phyloP scores from a whole-genome alignment of 495 filamentous ascomycete genomes.

The Penicillium macrosclerotiorum region DNA sequence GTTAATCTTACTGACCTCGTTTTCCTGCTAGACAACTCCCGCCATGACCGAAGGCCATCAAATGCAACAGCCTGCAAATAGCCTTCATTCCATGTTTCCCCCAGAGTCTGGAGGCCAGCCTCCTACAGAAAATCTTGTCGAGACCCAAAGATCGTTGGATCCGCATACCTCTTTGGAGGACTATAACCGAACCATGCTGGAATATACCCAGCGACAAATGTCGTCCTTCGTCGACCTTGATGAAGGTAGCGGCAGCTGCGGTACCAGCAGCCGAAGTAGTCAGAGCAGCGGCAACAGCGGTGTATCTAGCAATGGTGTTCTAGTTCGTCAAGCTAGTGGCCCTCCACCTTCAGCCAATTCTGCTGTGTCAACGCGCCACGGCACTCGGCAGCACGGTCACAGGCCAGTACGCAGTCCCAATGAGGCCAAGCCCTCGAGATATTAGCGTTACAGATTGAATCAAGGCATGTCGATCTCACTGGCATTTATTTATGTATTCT shows the following conservation, averaged over 20 bases:
- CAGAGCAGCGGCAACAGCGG: constrained; percentile 33
- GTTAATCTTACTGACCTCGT: not conserved
- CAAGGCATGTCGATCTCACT: constrained; percentile 13
- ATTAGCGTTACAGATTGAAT: constrained; percentile 5
- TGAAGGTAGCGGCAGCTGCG: constrained; percentile 13
- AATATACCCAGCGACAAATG: constrained; percentile 47
- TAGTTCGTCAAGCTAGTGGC: constrained; percentile 20
- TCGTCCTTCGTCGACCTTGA: constrained; percentile 36
- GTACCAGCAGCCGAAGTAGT: constrained; percentile 31
- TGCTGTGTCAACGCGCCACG: constrained; percentile 5
- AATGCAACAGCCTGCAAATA: constrained; percentile 19
- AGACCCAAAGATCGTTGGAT: constrained; percentile 22
- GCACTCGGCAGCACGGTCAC: not conserved
- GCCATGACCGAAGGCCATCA: constrained; percentile 26
- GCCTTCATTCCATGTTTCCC: constrained; percentile 20
- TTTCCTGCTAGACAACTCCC: constrained; percentile 5
- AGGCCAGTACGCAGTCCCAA: not conserved
- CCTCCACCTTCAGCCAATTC: constrained; percentile 11
- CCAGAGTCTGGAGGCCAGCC: constrained; percentile 20
- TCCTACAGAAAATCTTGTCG: constrained; percentile 15
- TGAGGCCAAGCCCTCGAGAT: constrained; percentile 13
- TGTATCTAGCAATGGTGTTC: constrained; percentile 14
- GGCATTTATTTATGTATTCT: too few species aligned
- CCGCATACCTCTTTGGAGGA: constrained; percentile 39
- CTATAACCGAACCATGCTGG: constrained; percentile 46